These are phyloP conservation scores for Coleophoma cylindrospora DNA, from an alignment of 2,329 filamentous ascomycete genomes.

Conservation along the genomic window DNA sequence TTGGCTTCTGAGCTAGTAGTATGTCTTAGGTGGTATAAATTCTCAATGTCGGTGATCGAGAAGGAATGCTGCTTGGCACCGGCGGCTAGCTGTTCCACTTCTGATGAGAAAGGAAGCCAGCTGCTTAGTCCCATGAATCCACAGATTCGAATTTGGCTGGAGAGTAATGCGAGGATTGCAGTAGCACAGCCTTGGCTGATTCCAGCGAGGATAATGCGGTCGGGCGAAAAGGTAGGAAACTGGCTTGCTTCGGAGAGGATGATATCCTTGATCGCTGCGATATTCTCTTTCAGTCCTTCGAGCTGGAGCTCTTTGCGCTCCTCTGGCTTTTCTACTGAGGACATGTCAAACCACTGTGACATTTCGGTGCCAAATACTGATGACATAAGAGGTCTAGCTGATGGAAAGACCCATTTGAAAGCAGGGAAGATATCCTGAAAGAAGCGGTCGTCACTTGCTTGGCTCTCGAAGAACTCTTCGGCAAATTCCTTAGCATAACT, in stretches of 20 bases:
- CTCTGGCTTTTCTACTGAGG: conserved; percentile 33
- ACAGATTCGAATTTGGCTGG: conserved; percentile 17
- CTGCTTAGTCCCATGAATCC: conserved; percentile 35
- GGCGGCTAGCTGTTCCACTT: not conserved
- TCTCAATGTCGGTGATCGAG: not conserved
- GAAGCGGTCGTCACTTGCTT: conserved; percentile 18
- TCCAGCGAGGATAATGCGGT: conserved; percentile 37
- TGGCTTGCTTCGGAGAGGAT: conserved; percentile 29
- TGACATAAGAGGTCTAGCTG: conserved; percentile 19
- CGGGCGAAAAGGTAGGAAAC: conserved; percentile 30
- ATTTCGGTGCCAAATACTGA: conserved; percentile 22
- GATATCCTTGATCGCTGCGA: conserved; percentile 26
- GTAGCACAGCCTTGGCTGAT: conserved; percentile 43
- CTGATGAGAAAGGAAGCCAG: conserved; percentile 23
- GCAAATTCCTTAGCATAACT: conserved; percentile 34
- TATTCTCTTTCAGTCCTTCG: conserved; percentile 33
- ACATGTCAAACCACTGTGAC: conserved; percentile 47
- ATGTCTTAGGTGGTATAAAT: conserved; percentile 13
- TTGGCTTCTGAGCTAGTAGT: not conserved
- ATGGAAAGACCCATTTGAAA: conserved; percentile 15
- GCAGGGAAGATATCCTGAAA: conserved; percentile 14
- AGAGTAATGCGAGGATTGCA: conserved; percentile 31
- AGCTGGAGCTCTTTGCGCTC: conserved; percentile 38
- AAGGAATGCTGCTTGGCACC: not conserved
- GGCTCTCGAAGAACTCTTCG: conserved; percentile 33